phyloP scores from a whole-genome alignment of 257 asterid genomes.

The Buddleja alternifolia region DNA sequence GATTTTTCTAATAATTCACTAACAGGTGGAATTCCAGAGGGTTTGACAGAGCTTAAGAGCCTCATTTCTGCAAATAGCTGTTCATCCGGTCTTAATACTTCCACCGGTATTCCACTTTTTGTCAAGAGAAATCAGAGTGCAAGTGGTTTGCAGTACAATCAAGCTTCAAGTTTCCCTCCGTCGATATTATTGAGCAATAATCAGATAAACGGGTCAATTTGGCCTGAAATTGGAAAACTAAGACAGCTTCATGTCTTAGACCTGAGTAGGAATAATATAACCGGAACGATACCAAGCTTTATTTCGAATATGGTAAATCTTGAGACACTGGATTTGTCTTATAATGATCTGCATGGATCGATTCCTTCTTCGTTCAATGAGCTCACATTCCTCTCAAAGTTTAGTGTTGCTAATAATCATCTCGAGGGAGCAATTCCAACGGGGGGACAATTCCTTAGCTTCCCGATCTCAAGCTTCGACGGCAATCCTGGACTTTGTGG shows the following conservation, averaged over 20 bases:
- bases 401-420: constrained; percentile 83
- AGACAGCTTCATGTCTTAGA: constrained; percentile 84
- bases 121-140: constrained; percentile 86
- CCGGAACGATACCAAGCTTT: constrained; percentile 75
- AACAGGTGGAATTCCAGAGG: constrained; percentile 70
- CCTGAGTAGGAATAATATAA: constrained; percentile 69
- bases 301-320: constrained; percentile 78
- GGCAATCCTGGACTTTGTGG: constrained; percentile 95
- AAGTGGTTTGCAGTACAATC: constrained; percentile 83
- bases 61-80: constrained; percentile 58
- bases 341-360: constrained; percentile 73
- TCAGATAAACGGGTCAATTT: constrained; percentile 59
- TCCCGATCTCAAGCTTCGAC: constrained; percentile 88
- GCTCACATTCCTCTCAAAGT: constrained; percentile 89
- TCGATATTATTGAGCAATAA: constrained; percentile 77
- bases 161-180: constrained; percentile 90
- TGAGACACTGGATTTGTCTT: constrained; percentile 80
- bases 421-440: constrained; percentile 81
- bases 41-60: constrained; percentile 66
- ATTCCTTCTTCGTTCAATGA: constrained; percentile 72
- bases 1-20: constrained; percentile 91
- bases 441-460: constrained; percentile 89
- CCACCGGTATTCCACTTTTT: constrained; percentile 76
- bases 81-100: constrained; percentile 51
- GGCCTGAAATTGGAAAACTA: constrained; percentile 72